Percentiles rank a stretch among this genome's conserved stretches.
Evolutionary conservation across 164 flowering plant genomes (phyloP).

Genomic region (Euptelea pleiosperma): DNA sequence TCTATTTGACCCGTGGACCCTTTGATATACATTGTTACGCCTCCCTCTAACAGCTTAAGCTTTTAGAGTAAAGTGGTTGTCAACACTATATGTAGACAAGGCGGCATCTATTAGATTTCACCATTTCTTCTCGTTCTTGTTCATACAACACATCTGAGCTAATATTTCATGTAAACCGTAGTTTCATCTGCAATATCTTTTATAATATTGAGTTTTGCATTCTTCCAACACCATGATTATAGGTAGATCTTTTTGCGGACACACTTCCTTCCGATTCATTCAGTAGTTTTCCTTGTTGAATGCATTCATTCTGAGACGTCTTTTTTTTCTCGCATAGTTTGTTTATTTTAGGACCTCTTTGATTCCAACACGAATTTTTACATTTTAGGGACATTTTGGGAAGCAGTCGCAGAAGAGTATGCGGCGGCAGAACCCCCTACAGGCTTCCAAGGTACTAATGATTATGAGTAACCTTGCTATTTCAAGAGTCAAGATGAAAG

Average conservation of each 20-base stretch:
- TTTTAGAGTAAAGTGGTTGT: no score
- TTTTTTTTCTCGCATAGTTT: neutral
- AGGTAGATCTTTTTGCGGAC: neutral
- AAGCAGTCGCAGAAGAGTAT: slow-evolving; percentile 54
- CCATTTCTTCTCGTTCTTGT: no score
- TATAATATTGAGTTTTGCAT: neutral
- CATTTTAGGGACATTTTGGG: slow-evolving; percentile 71
- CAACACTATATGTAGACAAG: no score
- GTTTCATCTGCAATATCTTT: neutral
- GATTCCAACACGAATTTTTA: neutral
- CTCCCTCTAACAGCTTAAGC: no score
- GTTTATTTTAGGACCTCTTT: neutral
- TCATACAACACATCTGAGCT: no score
- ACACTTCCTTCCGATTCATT: neutral
- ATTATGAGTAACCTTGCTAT: neutral
- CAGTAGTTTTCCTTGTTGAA: neutral
- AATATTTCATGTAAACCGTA: no score
- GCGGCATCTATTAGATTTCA: no score
- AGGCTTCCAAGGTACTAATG: slow-evolving; percentile 71
- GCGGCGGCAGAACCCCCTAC: slow-evolving; percentile 72
- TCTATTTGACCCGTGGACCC: no score
- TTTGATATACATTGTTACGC: no score
- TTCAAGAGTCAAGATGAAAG: neutral
- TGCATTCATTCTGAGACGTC: neutral
- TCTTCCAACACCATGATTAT: no score